Evolutionary conservation across 257 asterid species (phyloP).

Genomic region (Solanum sejunctum): DNA sequence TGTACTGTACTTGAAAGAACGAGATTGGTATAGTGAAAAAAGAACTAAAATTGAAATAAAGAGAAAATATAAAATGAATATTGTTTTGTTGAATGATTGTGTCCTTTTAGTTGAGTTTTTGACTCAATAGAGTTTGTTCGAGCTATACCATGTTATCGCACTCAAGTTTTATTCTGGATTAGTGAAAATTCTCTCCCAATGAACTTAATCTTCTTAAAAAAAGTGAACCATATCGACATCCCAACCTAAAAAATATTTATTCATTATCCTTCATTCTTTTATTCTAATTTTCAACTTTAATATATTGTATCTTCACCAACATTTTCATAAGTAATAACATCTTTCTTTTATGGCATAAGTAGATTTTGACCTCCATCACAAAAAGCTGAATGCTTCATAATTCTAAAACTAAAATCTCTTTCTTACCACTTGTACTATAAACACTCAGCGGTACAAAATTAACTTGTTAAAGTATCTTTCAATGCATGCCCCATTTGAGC

Average conservation of each 20-base stretch:
- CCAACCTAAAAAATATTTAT: background rate
- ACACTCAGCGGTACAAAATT: background rate
- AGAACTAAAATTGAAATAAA: background rate
- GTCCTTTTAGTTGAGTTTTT: background rate
- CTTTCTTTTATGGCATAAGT: background rate
- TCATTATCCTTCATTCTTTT: background rate
- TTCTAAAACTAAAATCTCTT: background rate
- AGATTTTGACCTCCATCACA: background rate
- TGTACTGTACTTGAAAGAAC: background rate
- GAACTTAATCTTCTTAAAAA: background rate
- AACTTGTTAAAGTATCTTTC: background rate
- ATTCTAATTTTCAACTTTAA: background rate
- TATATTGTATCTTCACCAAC: background rate
- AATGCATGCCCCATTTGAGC: background rate
- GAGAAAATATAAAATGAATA: background rate
- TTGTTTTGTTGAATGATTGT: background rate
- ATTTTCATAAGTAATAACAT: background rate
- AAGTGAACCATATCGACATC: background rate
- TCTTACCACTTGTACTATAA: background rate
- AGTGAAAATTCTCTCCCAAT: background rate
- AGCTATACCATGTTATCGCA: background rate
- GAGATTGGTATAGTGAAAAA: background rate
- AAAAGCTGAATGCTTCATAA: background rate
- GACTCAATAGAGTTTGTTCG: background rate
- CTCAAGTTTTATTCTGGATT: background rate